A percentile compares a stretch with the other conserved stretches of the same genome.
These are phyloP conservation scores for Paecilomyces dactylethromorphus DNA, from an alignment of 2,329 filamentous ascomycete species.

Conservation along the genomic window DNA sequence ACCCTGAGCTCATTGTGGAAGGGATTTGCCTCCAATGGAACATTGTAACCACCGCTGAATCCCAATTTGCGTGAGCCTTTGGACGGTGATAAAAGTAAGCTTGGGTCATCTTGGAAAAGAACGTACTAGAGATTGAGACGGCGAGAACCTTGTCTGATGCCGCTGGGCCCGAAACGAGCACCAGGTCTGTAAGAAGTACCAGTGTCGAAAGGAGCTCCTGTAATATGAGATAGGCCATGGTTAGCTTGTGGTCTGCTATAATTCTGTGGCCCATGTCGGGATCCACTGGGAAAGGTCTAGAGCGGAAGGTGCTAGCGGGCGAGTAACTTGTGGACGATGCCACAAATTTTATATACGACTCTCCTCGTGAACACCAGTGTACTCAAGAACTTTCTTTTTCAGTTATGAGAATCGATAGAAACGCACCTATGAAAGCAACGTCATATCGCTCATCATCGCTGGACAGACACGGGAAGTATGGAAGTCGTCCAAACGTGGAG, in stretches of 20 bases:
- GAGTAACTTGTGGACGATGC: neutral
- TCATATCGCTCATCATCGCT: conserved; percentile 67
- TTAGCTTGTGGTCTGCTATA: neutral
- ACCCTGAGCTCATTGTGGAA: conserved; percentile 77
- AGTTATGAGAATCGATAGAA: neutral
- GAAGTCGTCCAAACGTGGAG: conserved; percentile 73
- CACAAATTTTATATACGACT: neutral
- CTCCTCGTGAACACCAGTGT: neutral
- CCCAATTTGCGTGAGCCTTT: conserved; percentile 42
- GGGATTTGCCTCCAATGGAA: conserved; percentile 70
- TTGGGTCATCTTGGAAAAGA: conserved; percentile 6
- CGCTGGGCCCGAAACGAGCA: conserved; percentile 75
- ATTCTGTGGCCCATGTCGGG: neutral
- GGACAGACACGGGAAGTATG: conserved; percentile 70
- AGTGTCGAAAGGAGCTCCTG: conserved; percentile 77
- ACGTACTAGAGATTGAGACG: conserved; percentile 80
- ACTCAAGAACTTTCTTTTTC: neutral
- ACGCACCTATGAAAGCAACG: conserved; percentile 72
- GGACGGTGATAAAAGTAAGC: conserved; percentile 13
- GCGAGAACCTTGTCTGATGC: conserved; percentile 79
- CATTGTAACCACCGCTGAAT: conserved; percentile 77
- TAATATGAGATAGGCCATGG: neutral
- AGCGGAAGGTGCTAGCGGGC: neutral
- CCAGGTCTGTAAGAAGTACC: conserved; percentile 80
- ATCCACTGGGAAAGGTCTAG: neutral